Conservation (phyloP, 768 basidiomycete species). For the Coprinopsis sp. region DNA sequence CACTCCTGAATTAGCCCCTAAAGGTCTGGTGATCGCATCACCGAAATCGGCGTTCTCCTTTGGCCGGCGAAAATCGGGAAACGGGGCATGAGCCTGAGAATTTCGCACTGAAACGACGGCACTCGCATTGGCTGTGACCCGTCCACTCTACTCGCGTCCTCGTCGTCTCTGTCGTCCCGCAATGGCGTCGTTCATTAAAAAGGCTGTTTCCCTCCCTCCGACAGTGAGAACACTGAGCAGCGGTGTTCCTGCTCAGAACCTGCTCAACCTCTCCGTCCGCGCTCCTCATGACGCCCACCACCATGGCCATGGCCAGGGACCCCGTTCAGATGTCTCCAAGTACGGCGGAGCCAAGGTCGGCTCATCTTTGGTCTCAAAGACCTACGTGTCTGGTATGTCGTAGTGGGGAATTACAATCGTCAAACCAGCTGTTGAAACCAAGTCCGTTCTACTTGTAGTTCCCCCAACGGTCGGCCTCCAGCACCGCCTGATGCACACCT, state of each 20-base stretch:
- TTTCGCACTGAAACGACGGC: conserved; percentile 24
- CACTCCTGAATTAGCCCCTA: too few species aligned
- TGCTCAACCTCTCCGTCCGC: conserved; percentile 68
- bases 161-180: conserved; percentile 57
- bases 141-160: conserved; percentile 21
- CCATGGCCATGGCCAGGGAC: conserved; percentile 51
- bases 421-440: conserved; percentile 8
- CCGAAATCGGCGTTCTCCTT: too few species aligned
- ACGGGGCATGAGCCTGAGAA: conserved; percentile 25
- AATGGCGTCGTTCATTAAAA: conserved; percentile 77
- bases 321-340: conserved; percentile 62
- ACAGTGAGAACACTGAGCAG: conserved; percentile 74
- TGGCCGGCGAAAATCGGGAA: too few species aligned
- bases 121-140: conserved; percentile 19
- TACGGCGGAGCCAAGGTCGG: conserved; percentile 47
- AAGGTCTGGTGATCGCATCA: too few species aligned
- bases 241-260: conserved; percentile 74
- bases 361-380: conserved; percentile 59
- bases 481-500: conserved; percentile 75
- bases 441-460: conserved; percentile 28
- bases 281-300: conserved; percentile 57
- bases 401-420: conserved; percentile 3
- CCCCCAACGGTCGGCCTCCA: conserved; percentile 51
- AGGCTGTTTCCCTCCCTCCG: conserved; percentile 75
- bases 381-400: conserved; percentile 56